Evolutionary conservation across 2,329 filamentous ascomycete species (phyloP).

Genomic region (Ploettnerulaceae sp.): DNA sequence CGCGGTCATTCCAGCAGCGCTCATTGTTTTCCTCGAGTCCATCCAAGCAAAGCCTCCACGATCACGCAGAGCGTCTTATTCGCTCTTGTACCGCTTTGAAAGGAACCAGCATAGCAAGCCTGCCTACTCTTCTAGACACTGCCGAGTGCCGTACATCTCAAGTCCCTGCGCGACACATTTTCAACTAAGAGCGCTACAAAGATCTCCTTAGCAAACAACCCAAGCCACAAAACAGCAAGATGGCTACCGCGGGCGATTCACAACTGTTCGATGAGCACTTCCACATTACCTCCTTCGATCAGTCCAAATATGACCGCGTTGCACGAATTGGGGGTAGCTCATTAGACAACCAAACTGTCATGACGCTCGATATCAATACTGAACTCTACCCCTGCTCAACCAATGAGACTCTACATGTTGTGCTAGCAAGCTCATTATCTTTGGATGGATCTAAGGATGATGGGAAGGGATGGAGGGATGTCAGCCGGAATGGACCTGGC

Average conservation of each 20-base stretch:
- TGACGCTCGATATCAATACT: constrained; percentile 89
- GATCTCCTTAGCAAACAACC: neutral
- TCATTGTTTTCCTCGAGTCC: neutral
- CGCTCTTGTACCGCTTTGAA: no score
- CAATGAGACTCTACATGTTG: constrained; percentile 73
- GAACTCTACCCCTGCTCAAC: constrained; percentile 78
- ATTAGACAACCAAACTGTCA: constrained; percentile 65
- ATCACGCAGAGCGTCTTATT: no score
- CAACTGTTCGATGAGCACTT: constrained; percentile 94
- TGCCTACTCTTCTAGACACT: no score
- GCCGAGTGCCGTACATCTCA: no score
- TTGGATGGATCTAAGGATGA: constrained; percentile 81
- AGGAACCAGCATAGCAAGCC: no score
- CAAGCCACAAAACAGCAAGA: constrained; percentile 9
- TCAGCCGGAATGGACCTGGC: constrained; percentile 47
- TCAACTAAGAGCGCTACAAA: neutral
- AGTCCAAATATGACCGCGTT: constrained; percentile 91
- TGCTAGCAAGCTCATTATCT: constrained; percentile 78
- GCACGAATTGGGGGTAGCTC: constrained; percentile 77
- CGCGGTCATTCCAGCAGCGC: neutral
- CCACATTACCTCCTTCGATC: constrained; percentile 72
- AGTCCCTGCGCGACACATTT: no score
- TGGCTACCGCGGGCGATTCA: constrained; percentile 67
- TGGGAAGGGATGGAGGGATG: constrained; percentile 76
- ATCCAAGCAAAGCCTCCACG: no score